Evolutionary conservation across 805 yeast genomes (phyloP), one percentile per base, ranked within the genome.

Genomic region (Scheffersomyces stipitis): DNA sequence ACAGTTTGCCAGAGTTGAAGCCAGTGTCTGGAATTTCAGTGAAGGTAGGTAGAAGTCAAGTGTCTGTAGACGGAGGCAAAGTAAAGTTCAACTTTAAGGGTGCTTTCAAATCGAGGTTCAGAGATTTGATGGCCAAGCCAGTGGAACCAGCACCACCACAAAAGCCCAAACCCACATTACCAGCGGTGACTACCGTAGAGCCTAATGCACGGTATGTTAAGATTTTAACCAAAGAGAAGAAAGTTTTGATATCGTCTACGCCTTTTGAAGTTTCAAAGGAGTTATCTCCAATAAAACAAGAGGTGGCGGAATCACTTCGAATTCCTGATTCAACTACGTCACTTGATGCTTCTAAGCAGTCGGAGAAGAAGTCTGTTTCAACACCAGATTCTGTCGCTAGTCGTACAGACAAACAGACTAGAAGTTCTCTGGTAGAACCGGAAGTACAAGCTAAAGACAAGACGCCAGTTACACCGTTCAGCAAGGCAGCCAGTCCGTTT

Each of bases 181-280:
- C 13, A 44, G 46, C 26, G 41, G 45, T 3, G 43, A 44, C 4
- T 30, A 42, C 1, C 23, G 20, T n/a, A 28, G 42, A 20, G 10
- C 9, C 7, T 20, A 20, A 23, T 62, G 71, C 17, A 36, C 54
- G 79, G 45, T 74, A 62, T 42, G 73, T 75, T 24, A 71, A 58
- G 41, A 68, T 76, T 6, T 50, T 60, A 3, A 50, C 59, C 1
- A 52, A 48, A 3, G 49, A 54, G n/a, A 66, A 58, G 41, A 63
- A 52, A 28, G 58, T 74, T 1, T 49, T 57, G 12, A 45, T 69
- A 1, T 76, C 80, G 0, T 62, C 73, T 2, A 61, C 56, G 3
- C 78, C 80, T 5, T 66, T 70, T 51, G 48, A 37, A 13, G 10
- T 33, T 20, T 20, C 24, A 20, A 20, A 20, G 10, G 7, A 7